A percentile compares a stretch with the other conserved stretches of the same genome.
phyloP scores from a whole-genome alignment of 1,284 basidiomycete species.

The Leccinum laetum region DNA sequence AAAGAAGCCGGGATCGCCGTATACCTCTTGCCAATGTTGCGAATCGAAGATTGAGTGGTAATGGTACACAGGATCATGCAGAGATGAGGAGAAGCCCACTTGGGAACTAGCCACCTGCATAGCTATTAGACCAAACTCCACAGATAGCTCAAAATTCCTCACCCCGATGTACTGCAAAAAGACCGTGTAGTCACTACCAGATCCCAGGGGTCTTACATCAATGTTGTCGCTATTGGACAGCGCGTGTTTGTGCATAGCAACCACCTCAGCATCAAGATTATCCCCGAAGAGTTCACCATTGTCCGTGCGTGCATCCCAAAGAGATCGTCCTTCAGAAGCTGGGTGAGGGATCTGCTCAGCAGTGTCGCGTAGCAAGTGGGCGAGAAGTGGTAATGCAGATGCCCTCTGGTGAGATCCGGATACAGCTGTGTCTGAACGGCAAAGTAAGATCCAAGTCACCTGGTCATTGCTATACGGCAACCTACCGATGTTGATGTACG shows the following conservation, averaged over 20 bases:
- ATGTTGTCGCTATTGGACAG: constrained; percentile 22
- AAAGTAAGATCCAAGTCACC: constrained; percentile 7
- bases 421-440: constrained; percentile 54
- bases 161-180: constrained; percentile 60
- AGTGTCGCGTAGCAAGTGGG: constrained; percentile 58
- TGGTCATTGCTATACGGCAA: constrained; percentile 2
- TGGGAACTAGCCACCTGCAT: constrained; percentile 51
- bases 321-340: constrained; percentile 34
- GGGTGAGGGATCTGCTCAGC: constrained; percentile 64
- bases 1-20: constrained; percentile 72
- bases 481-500: constrained; percentile 76
- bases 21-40: constrained; percentile 69
- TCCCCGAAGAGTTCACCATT: constrained; percentile 4
- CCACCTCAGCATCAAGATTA: constrained; percentile 32
- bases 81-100: constrained; percentile 48
- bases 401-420: constrained; percentile 58
- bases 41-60: constrained; percentile 81
- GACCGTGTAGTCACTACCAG: constrained; percentile 76
- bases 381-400: constrained; percentile 66
- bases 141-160: constrained; percentile 14
- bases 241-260: constrained; percentile 25
- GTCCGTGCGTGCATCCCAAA: constrained; percentile 54
- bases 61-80: constrained; percentile 68
- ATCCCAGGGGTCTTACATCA: constrained; percentile 46
- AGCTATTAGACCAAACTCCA: constrained; percentile 12